These are phyloP conservation scores for Gnetum montanum DNA, from an alignment of 75 land plant species.

Conservation along the genomic window DNA sequence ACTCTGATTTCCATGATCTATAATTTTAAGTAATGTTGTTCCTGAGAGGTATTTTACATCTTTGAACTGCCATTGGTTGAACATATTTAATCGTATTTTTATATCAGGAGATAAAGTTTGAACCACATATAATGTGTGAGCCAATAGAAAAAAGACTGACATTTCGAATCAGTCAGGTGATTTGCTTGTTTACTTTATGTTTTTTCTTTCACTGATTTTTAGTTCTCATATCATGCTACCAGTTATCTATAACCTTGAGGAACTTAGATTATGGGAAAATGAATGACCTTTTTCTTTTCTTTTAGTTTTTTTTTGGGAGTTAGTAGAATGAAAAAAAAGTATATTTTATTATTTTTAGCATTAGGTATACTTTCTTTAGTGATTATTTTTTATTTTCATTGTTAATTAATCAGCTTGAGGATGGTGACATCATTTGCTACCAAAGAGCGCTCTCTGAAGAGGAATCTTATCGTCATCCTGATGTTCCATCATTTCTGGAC, in stretches of 20 bases:
- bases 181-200: background rate
- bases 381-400: background rate
- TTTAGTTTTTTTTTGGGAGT: too few species aligned
- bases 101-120: conserved; percentile 56
- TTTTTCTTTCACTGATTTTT: too few species aligned
- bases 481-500: conserved; percentile 44
- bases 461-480: conserved; percentile 33
- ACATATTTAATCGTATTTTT: too few species aligned
- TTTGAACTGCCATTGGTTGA: too few species aligned
- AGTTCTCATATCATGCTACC: background rate
- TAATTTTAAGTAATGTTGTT: too few species aligned
- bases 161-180: conserved; percentile 38
- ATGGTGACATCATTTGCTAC: conserved; percentile 48
- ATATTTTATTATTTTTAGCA: conserved; percentile 6
- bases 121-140: conserved; percentile 49
- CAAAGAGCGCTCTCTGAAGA: conserved; percentile 32
- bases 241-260: background rate
- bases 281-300: too few species aligned
- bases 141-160: conserved; percentile 30
- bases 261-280: too few species aligned
- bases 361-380: conserved; percentile 33
- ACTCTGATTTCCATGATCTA: too few species aligned
- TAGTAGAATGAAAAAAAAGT: too few species aligned
- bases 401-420: conserved; percentile 24
- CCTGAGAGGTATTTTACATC: too few species aligned